phyloP scores from a whole-genome alignment of 2,329 filamentous ascomycete species.

The Microsporum canis region DNA sequence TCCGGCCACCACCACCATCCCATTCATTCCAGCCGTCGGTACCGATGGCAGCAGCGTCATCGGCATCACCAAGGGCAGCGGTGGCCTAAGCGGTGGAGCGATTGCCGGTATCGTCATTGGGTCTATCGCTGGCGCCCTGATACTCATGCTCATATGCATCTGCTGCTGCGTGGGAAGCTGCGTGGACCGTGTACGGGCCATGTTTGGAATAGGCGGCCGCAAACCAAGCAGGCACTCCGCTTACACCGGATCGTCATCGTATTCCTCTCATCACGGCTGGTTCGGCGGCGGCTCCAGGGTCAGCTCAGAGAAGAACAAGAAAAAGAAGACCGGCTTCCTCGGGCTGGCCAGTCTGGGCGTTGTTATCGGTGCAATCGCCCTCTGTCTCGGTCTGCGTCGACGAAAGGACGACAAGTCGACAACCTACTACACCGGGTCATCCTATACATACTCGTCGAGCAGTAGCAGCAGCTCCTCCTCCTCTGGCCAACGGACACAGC shows the following conservation, averaged over 20 bases:
- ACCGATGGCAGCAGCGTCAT: slow-evolving; percentile 32
- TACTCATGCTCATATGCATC: slow-evolving; percentile 35
- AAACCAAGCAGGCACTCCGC: slow-evolving; percentile 22
- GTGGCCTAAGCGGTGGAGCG: slow-evolving; percentile 38
- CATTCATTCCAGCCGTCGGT: slow-evolving; percentile 36
- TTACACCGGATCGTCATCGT: slow-evolving; percentile 23
- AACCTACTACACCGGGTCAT: slow-evolving; percentile 20
- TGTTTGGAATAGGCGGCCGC: slow-evolving; percentile 33
- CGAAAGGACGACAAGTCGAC: slow-evolving; percentile 28
- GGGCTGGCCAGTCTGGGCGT: slow-evolving; percentile 34
- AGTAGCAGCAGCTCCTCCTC: slow-evolving; percentile 29
- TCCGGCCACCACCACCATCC: slow-evolving; percentile 32
- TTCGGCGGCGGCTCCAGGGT: slow-evolving; percentile 18
- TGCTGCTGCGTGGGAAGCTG: slow-evolving; percentile 35
- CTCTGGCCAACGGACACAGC: background rate
- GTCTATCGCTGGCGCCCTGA: slow-evolving; percentile 34
- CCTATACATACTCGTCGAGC: slow-evolving; percentile 4
- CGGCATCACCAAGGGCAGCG: slow-evolving; percentile 22
- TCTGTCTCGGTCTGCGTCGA: slow-evolving; percentile 37
- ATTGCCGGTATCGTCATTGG: slow-evolving; percentile 44
- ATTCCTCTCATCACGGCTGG: slow-evolving; percentile 21
- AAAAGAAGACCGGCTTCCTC: slow-evolving; percentile 26
- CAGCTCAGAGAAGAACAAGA: slow-evolving; percentile 25
- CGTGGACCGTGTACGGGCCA: slow-evolving; percentile 30
- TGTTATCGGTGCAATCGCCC: slow-evolving; percentile 33